These are phyloP conservation scores for Kluyveromyces aestuarii DNA, from an alignment of 805 yeast species.

Conservation along the genomic window DNA sequence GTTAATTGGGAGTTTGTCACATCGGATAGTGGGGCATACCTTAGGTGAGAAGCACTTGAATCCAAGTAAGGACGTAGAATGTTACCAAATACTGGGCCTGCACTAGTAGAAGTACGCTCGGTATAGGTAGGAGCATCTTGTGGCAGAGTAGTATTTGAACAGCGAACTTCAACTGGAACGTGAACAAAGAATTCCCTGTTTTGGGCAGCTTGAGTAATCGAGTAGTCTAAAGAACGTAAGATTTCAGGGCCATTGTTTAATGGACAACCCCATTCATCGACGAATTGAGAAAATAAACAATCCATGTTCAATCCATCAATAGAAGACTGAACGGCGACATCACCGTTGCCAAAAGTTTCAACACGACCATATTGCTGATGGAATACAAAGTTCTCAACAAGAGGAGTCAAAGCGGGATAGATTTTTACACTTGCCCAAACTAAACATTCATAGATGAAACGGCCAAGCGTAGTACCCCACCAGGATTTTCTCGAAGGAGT, in stretches of 20 bases:
- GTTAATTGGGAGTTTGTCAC: constrained; percentile 69
- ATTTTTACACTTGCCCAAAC: constrained; percentile 72
- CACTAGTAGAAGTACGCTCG: constrained; percentile 40
- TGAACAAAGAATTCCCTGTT: constrained; percentile 71
- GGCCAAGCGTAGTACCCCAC: constrained; percentile 76
- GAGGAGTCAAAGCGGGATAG: constrained; percentile 71
- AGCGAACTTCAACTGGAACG: constrained; percentile 91
- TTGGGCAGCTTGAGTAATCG: constrained; percentile 50
- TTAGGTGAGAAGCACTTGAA: constrained; percentile 54
- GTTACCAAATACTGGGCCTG: constrained; percentile 84
- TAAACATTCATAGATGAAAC: constrained; percentile 69
- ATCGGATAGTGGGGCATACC: constrained; percentile 39
- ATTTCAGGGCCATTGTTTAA: constrained; percentile 67
- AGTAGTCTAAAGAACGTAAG: constrained; percentile 51
- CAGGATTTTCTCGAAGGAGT: constrained; percentile 64
- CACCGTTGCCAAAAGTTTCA: constrained; percentile 53
- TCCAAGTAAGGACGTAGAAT: constrained; percentile 74
- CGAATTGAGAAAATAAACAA: constrained; percentile 88
- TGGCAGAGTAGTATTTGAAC: constrained; percentile 68
- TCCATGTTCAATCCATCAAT: constrained; percentile 92
- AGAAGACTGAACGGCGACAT: constrained; percentile 64
- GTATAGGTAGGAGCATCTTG: constrained; percentile 38
- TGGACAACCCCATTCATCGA: constrained; percentile 97
- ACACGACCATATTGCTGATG: constrained; percentile 72
- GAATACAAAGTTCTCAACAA: constrained; percentile 77